phyloP scores from a whole-genome alignment of 805 yeast species.

The Candida orba region DNA sequence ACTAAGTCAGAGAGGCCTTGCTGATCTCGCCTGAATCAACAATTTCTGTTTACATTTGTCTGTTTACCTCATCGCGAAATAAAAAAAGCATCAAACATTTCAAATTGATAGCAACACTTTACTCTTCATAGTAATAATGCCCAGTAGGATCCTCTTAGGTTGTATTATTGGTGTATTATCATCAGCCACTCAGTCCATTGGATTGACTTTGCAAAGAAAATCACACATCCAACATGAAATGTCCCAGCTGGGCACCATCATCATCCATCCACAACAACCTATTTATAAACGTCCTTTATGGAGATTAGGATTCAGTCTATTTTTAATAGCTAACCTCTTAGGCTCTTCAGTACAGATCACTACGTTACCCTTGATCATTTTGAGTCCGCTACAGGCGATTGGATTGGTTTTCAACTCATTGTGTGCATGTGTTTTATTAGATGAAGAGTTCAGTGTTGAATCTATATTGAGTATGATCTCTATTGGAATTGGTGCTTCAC shows the following conservation, averaged over 20 bases:
- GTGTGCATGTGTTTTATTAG: slow-evolving; percentile 57
- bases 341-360: slow-evolving; percentile 83
- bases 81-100: background rate
- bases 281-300: slow-evolving; percentile 39
- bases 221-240: slow-evolving; percentile 49
- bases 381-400: slow-evolving; percentile 78
- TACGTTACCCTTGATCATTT: slow-evolving; percentile 70
- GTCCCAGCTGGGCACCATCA: background rate
- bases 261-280: background rate
- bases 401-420: slow-evolving; percentile 84
- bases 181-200: slow-evolving; percentile 73
- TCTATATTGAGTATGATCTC: slow-evolving; percentile 59
- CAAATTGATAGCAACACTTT: background rate
- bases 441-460: slow-evolving; percentile 55
- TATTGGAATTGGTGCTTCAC: slow-evolving; percentile 66
- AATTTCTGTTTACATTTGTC: no score
- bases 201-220: slow-evolving; percentile 75
- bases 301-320: slow-evolving; percentile 67
- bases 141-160: slow-evolving; percentile 40
- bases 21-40: no score
- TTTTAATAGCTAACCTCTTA: slow-evolving; percentile 64
- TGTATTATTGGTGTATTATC: slow-evolving; percentile 67
- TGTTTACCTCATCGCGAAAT: background rate
- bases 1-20: no score
- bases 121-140: slow-evolving; percentile 1